phyloP scores from a whole-genome alignment of 2,329 filamentous ascomycete genomes.

The Aspergillus aculeatus region DNA sequence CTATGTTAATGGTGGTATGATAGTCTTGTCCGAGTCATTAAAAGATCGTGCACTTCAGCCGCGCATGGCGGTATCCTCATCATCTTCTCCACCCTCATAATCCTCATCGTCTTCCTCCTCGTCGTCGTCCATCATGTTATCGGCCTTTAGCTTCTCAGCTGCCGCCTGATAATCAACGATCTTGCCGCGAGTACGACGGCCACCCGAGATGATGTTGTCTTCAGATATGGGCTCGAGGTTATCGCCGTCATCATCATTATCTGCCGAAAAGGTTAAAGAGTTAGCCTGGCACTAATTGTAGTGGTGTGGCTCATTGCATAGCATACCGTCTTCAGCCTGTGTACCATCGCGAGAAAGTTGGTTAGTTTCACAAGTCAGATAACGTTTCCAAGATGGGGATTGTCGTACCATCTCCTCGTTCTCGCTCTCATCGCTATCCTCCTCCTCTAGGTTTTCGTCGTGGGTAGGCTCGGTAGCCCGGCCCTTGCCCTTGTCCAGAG shows the following conservation, averaged over 20 bases:
- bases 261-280: conserved; percentile 33
- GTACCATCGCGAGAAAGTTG: not conserved
- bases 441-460: conserved; percentile 70
- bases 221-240: conserved; percentile 89
- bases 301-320: not conserved
- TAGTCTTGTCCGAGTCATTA: conserved; percentile 15
- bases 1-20: conserved; percentile 6
- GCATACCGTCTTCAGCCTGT: conserved; percentile 8
- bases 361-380: not conserved
- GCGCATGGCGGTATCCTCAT: conserved; percentile 43
- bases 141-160: conserved; percentile 74
- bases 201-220: conserved; percentile 77
- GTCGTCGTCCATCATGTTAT: conserved; percentile 62
- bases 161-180: conserved; percentile 92
- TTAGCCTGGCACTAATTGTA: conserved; percentile 7
- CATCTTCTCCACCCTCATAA: conserved; percentile 36
- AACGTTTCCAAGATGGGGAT: not conserved
- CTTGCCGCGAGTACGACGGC: conserved; percentile 85
- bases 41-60: conserved; percentile 28
- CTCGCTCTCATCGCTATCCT: conserved; percentile 67
- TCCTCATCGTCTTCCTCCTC: conserved; percentile 49
- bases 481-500: conserved; percentile 77
- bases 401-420: conserved; percentile 39
- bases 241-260: conserved; percentile 69
- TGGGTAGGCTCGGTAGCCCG: conserved; percentile 64